Percentiles rank a stretch among this genome's conserved stretches.
phyloP scores from a whole-genome alignment of 257 asterid species.

The Gentiana dahurica region DNA sequence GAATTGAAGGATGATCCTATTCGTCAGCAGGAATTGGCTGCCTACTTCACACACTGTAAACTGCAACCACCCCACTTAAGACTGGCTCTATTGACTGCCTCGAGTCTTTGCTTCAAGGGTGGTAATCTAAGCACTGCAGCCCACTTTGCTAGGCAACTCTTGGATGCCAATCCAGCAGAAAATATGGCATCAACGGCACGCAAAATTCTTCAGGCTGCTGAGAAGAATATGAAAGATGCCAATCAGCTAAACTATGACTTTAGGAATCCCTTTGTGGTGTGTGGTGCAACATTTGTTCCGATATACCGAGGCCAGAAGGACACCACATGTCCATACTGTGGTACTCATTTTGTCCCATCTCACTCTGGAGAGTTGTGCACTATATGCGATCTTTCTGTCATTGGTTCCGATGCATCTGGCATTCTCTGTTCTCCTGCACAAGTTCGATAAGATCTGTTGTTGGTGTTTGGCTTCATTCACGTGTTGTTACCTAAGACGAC shows the following conservation, averaged over 20 bases:
- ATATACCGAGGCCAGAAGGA: conserved; percentile 83
- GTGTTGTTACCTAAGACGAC: neutral
- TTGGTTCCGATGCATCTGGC: conserved; percentile 87
- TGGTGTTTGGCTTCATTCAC: neutral
- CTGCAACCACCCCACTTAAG: conserved; percentile 70
- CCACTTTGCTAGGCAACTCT: conserved; percentile 63
- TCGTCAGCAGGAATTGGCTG: conserved; percentile 92
- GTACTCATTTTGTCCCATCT: conserved; percentile 46
- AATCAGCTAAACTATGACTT: conserved; percentile 66
- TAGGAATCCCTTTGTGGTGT: conserved; percentile 76
- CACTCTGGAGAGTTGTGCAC: conserved; percentile 64
- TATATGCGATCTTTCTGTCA: conserved; percentile 62
- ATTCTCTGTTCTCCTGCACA: conserved; percentile 79
- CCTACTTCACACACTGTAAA: conserved; percentile 80
- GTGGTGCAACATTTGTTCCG: conserved; percentile 81
- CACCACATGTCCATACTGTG: conserved; percentile 68
- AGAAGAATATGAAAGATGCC: conserved; percentile 61
- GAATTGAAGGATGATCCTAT: conserved; percentile 48
- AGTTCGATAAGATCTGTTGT: conserved; percentile 27
- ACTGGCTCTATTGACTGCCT: conserved; percentile 58
- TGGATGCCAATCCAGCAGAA: conserved; percentile 71
- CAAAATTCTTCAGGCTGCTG: conserved; percentile 64
- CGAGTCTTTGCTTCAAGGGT: conserved; percentile 54
- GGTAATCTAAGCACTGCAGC: conserved; percentile 61
- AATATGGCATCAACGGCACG: conserved; percentile 55